Evolutionary conservation across 2,329 filamentous ascomycete species (phyloP).

Genomic region (Talaromyces amestolkiae): DNA sequence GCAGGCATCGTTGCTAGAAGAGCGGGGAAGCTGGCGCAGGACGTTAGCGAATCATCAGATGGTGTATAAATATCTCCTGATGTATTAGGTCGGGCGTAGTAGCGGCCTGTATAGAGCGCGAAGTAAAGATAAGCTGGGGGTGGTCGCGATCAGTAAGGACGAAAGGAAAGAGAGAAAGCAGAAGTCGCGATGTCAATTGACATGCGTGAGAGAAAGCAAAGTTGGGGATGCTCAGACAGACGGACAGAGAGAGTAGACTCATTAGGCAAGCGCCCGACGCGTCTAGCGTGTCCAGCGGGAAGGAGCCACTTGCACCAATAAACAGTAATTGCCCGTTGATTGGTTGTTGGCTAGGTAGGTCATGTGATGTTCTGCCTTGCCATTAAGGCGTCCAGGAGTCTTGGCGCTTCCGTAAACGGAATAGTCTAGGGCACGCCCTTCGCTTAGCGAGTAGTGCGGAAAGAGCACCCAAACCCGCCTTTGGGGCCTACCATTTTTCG

Average conservation of each 20-base stretch:
- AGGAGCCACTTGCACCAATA: conserved; percentile 2
- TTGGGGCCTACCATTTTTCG: conserved; percentile 32
- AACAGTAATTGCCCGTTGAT: not conserved
- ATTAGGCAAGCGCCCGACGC: conserved; percentile 17
- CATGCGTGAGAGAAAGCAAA: conserved; percentile 8
- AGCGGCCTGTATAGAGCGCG: not conserved
- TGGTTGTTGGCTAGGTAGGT: not conserved
- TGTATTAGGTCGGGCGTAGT: not conserved
- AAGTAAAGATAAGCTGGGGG: not conserved
- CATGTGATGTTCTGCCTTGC: not conserved
- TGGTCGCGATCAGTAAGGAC: not conserved
- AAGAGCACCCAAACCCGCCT: conserved; percentile 27
- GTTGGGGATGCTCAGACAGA: not conserved
- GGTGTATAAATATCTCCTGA: not conserved
- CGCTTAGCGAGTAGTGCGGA: conserved; percentile 37
- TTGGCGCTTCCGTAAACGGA: conserved; percentile 15
- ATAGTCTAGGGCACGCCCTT: conserved; percentile 21
- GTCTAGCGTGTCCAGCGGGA: conserved; percentile 21
- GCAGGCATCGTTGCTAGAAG: conserved; percentile 39
- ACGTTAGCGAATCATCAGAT: conserved; percentile 21
- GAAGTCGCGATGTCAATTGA: conserved; percentile 5
- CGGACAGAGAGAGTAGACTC: not conserved
- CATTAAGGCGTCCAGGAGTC: not conserved
- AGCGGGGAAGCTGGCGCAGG: conserved; percentile 21
- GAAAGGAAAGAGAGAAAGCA: not conserved